These are phyloP conservation scores for Anthostomella pinea DNA, from an alignment of 2,329 filamentous ascomycete species.

Conservation along the genomic window DNA sequence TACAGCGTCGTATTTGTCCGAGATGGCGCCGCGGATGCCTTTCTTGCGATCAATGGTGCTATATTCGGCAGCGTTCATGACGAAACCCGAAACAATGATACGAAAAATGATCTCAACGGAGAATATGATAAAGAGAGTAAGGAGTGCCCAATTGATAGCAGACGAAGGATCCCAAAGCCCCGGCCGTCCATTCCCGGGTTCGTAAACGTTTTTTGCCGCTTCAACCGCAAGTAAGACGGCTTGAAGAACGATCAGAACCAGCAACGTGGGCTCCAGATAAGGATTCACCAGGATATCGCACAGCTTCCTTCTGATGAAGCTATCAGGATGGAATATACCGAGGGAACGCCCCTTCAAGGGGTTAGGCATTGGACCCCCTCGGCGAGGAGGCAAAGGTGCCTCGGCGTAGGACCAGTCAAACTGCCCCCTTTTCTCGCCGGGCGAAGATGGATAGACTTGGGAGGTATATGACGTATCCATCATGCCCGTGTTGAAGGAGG, in stretches of 20 bases:
- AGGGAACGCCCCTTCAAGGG: slow-evolving; percentile 83
- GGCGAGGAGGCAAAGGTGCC: slow-evolving; percentile 33
- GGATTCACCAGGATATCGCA: slow-evolving; percentile 86
- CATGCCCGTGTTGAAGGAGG: slow-evolving; percentile 39
- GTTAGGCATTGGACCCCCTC: slow-evolving; percentile 54
- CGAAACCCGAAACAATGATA: slow-evolving; percentile 87
- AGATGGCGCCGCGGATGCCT: slow-evolving; percentile 70
- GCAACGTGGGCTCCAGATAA: slow-evolving; percentile 79
- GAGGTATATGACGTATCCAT: slow-evolving; percentile 52
- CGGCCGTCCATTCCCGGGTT: slow-evolving; percentile 57
- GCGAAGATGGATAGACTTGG: slow-evolving; percentile 41
- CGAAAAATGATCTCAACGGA: slow-evolving; percentile 80
- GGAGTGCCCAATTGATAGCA: slow-evolving; percentile 74
- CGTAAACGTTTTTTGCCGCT: slow-evolving; percentile 68
- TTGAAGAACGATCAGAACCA: slow-evolving; percentile 85
- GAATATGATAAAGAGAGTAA: slow-evolving; percentile 84
- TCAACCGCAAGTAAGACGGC: slow-evolving; percentile 85
- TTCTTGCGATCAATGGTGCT: slow-evolving; percentile 81
- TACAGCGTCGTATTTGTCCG: slow-evolving; percentile 72
- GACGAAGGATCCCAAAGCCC: slow-evolving; percentile 60
- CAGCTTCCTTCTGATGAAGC: slow-evolving; percentile 67
- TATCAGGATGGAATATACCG: slow-evolving; percentile 79
- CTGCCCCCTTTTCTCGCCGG: slow-evolving; percentile 44
- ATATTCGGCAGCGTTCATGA: slow-evolving; percentile 88
- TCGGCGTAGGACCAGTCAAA: slow-evolving; percentile 30